phyloP scores from a whole-genome alignment of 2,329 filamentous ascomycete genomes.

The Neocucurbitaria cava region DNA sequence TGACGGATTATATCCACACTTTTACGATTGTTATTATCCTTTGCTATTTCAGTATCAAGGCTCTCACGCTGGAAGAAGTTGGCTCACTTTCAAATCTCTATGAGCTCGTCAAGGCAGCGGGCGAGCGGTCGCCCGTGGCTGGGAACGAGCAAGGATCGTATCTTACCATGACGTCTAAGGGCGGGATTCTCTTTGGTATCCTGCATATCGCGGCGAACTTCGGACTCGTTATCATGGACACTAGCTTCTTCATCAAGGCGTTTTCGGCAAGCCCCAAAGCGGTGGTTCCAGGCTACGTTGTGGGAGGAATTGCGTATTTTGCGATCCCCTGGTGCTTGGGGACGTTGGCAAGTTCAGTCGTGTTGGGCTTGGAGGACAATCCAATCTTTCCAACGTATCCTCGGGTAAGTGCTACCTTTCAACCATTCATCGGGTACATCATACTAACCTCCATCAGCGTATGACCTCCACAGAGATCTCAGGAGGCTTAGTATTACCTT shows the following conservation, averaged over 20 bases:
- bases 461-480: slow-evolving; percentile 49
- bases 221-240: slow-evolving; percentile 47
- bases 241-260: slow-evolving; percentile 61
- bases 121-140: slow-evolving; percentile 53
- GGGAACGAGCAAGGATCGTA: slow-evolving; percentile 63
- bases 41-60: slow-evolving; percentile 57
- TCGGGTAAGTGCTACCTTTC: not conserved
- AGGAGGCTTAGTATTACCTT: slow-evolving; percentile 48
- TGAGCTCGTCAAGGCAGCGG: slow-evolving; percentile 58
- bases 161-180: slow-evolving; percentile 63
- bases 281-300: slow-evolving; percentile 59
- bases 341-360: slow-evolving; percentile 59
- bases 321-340: slow-evolving; percentile 62
- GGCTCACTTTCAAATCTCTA: slow-evolving; percentile 58
- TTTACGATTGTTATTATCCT: slow-evolving; percentile 62
- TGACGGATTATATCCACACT: slow-evolving; percentile 65
- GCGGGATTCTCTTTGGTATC: slow-evolving; percentile 60
- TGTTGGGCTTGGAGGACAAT: slow-evolving; percentile 56
- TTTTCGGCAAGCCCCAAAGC: slow-evolving; percentile 56
- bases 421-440: too few species aligned
- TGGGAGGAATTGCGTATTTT: slow-evolving; percentile 62
- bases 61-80: slow-evolving; percentile 57
- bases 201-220: slow-evolving; percentile 59
- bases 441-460: slow-evolving; percentile 9
- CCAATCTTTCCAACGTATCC: slow-evolving; percentile 63